A percentile compares a stretch with the other conserved stretches of the same genome.
phyloP scores from a whole-genome alignment of 805 yeast genomes.

The Starmera dryadoides region DNA sequence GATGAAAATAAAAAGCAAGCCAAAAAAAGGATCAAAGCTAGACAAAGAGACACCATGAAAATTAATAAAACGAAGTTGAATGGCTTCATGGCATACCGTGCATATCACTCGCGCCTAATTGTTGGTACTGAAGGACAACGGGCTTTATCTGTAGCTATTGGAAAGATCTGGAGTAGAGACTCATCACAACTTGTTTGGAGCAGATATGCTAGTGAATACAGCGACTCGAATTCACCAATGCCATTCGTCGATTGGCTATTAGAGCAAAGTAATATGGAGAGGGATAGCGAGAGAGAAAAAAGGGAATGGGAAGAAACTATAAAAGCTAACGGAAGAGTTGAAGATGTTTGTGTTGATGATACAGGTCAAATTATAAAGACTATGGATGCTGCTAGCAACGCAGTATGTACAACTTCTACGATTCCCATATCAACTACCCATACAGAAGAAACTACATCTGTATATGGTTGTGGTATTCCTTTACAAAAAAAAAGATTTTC shows the following conservation, averaged over 20 bases:
- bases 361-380: background rate
- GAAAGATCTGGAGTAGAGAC: conserved; percentile 23
- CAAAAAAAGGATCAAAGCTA: background rate
- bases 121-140: conserved; percentile 16
- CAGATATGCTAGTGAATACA: conserved; percentile 25
- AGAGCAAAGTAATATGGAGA: background rate
- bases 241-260: conserved; percentile 14
- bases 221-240: conserved; percentile 4
- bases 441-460: too few species aligned
- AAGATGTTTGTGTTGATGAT: background rate
- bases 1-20: background rate
- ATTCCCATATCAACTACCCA: too few species aligned
- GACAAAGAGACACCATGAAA: background rate
- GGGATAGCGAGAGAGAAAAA: background rate
- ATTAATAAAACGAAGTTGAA: conserved; percentile 5
- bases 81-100: conserved; percentile 24
- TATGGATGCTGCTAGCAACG: background rate
- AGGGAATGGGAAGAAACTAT: background rate
- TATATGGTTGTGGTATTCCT: too few species aligned
- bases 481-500: too few species aligned
- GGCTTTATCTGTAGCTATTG: conserved; percentile 19
- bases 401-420: too few species aligned
- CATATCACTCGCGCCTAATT: conserved; percentile 20
- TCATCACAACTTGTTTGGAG: conserved; percentile 22
- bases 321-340: background rate